Percentiles rank a stretch among this genome's conserved stretches.
Evolutionary conservation across 1,284 basidiomycete species (phyloP).

Genomic region (Somion occarium): DNA sequence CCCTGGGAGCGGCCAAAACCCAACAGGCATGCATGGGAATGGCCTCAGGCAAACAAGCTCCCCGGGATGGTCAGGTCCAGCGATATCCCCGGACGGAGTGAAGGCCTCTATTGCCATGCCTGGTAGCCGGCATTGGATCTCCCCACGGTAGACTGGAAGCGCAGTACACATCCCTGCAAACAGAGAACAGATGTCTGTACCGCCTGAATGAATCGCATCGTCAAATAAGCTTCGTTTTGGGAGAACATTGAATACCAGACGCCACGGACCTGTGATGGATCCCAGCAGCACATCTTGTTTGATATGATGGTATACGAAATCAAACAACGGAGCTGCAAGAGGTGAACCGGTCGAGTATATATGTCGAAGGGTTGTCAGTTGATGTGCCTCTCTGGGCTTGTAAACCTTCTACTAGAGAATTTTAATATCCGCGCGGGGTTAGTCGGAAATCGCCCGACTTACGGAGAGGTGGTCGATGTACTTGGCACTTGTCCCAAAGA

Average conservation of each 20-base stretch:
- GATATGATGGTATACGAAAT: conserved; percentile 75
- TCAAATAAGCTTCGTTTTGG: neutral
- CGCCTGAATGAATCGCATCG: conserved; percentile 39
- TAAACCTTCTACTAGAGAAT: conserved; percentile 48
- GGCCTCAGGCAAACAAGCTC: conserved; percentile 74
- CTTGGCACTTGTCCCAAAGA: conserved; percentile 83
- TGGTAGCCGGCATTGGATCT: conserved; percentile 82
- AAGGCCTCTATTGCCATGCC: conserved; percentile 73
- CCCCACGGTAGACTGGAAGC: conserved; percentile 79
- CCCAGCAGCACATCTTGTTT: conserved; percentile 65
- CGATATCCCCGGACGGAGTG: conserved; percentile 39
- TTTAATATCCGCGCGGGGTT: neutral
- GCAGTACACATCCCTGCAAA: conserved; percentile 81
- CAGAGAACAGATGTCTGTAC: conserved; percentile 84
- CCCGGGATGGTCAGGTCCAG: conserved; percentile 47
- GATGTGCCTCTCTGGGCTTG: conserved; percentile 62
- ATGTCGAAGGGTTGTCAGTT: conserved; percentile 57
- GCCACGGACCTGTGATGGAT: conserved; percentile 67
- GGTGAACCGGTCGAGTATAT: conserved; percentile 87
- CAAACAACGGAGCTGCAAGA: conserved; percentile 69
- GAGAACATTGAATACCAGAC: conserved; percentile 5
- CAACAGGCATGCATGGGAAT: conserved; percentile 83
- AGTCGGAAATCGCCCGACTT: conserved; percentile 18
- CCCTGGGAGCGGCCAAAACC: conserved; percentile 78
- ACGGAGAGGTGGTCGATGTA: conserved; percentile 77